These are phyloP conservation scores for Pythium vanterpoolii DNA, from an alignment of 352 stramenopile genomes.

Conservation along the genomic window DNA sequence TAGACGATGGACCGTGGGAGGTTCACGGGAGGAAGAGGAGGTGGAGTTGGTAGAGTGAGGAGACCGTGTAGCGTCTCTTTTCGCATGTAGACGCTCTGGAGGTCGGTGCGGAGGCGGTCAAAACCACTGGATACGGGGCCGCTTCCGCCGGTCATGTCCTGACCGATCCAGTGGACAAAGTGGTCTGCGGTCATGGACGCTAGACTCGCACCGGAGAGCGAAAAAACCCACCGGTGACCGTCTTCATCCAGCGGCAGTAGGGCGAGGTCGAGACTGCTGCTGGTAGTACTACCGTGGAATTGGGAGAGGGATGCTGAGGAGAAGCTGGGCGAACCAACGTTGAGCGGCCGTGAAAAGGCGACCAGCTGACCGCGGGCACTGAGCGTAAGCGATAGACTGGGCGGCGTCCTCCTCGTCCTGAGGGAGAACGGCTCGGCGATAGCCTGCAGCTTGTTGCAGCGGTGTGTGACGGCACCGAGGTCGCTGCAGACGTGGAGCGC, in stretches of 20 bases:
- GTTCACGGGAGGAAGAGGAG: background rate
- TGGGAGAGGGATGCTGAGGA: constrained; percentile 15
- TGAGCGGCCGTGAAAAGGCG: constrained; percentile 55
- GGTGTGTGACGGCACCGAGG: constrained; percentile 36
- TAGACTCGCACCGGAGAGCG: constrained; percentile 36
- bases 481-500: constrained; percentile 71
- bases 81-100: constrained; percentile 50
- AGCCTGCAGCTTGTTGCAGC: constrained; percentile 41
- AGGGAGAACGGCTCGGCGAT: constrained; percentile 42
- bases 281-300: background rate
- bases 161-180: constrained; percentile 58
- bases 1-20: constrained; percentile 24
- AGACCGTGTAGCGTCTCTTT: constrained; percentile 42
- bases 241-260: constrained; percentile 51
- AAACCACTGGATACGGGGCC: constrained; percentile 18
- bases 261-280: background rate
- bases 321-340: constrained; percentile 41
- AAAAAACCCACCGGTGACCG: constrained; percentile 50
- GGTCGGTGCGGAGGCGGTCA: constrained; percentile 49
- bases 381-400: constrained; percentile 34
- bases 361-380: constrained; percentile 45
- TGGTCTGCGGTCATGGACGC: constrained; percentile 53
- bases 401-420: background rate
- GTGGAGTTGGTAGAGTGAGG: constrained; percentile 16
- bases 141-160: constrained; percentile 25